Evolutionary conservation across 116 monocot genomes (phyloP).

Genomic region (Posidonia oceanica): DNA sequence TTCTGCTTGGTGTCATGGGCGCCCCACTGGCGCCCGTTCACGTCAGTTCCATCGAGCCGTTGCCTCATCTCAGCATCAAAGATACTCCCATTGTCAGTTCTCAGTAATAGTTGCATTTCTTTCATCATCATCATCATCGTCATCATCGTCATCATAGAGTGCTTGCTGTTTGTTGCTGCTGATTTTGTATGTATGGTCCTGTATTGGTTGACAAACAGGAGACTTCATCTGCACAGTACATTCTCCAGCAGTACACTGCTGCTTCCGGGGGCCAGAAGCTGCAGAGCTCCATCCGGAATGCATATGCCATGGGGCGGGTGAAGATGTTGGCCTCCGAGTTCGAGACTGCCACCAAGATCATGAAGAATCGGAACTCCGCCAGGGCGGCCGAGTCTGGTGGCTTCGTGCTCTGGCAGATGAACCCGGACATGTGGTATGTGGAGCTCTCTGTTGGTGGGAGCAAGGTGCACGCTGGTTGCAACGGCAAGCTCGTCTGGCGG

Average conservation of each 20-base stretch:
- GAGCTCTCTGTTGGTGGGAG: slow-evolving; percentile 81
- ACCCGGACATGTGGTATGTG: slow-evolving; percentile 92
- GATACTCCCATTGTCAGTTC: slow-evolving; percentile 71
- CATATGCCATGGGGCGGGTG: slow-evolving; percentile 77
- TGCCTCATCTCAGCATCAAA: slow-evolving; percentile 74
- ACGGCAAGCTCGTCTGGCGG: slow-evolving; percentile 80
- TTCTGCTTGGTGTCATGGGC: slow-evolving; percentile 86
- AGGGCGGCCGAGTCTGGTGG: slow-evolving; percentile 55
- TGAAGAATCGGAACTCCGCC: slow-evolving; percentile 37
- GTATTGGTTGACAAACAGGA: slow-evolving; percentile 28
- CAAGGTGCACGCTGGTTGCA: slow-evolving; percentile 86
- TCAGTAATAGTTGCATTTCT: neutral
- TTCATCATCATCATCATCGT: neutral
- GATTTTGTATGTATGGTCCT: neutral
- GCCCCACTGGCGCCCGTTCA: slow-evolving; percentile 74
- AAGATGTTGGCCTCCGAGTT: slow-evolving; percentile 80
- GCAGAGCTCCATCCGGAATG: slow-evolving; percentile 51
- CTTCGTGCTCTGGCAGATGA: slow-evolving; percentile 92
- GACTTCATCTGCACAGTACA: slow-evolving; percentile 88
- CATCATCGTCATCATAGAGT: neutral
- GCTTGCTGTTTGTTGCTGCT: neutral
- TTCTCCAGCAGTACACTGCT: slow-evolving; percentile 89
- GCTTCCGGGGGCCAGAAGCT: slow-evolving; percentile 83
- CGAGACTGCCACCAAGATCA: slow-evolving; percentile 57
- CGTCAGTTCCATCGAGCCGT: slow-evolving; percentile 38